Conservation (phyloP, 345 rosid species). For the Gossypium longicalyx region DNA sequence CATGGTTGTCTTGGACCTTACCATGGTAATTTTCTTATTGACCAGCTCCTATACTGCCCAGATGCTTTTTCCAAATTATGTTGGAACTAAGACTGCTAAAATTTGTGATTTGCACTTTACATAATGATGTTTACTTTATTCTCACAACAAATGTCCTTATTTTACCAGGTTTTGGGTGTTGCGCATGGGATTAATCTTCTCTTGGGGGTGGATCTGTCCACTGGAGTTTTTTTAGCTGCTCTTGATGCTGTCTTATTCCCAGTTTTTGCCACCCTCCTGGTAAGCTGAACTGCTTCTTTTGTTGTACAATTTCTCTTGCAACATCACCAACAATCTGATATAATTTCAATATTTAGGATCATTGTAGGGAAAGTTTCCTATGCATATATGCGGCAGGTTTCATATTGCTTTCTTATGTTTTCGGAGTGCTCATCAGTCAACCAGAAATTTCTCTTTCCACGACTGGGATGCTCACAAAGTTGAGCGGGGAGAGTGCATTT, state of each 20-base stretch:
- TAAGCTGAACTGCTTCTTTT: slow-evolving; percentile 29
- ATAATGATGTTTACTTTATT: neutral
- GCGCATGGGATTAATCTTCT: slow-evolving; percentile 92
- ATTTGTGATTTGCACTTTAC: neutral
- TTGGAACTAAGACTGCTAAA: neutral
- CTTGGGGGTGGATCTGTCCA: slow-evolving; percentile 73
- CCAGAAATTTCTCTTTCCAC: slow-evolving; percentile 65
- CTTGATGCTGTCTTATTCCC: slow-evolving; percentile 82
- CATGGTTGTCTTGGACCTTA: slow-evolving; percentile 66
- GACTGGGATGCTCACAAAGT: slow-evolving; percentile 50
- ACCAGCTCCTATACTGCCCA: neutral
- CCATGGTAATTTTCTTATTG: slow-evolving; percentile 50
- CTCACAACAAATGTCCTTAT: slow-evolving; percentile 23
- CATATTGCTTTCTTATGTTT: slow-evolving; percentile 52
- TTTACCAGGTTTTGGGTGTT: slow-evolving; percentile 76
- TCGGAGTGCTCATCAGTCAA: slow-evolving; percentile 75
- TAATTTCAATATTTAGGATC: slow-evolving; percentile 52
- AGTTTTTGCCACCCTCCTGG: slow-evolving; percentile 68
- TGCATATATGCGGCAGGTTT: slow-evolving; percentile 55
- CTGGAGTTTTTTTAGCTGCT: slow-evolving; percentile 80
- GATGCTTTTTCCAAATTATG: slow-evolving; percentile 8
- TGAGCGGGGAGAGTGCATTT: slow-evolving; percentile 71
- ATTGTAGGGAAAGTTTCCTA: slow-evolving; percentile 48
- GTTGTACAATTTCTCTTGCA: neutral
- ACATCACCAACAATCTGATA: slow-evolving; percentile 14